Conservation (phyloP, 2,329 filamentous ascomycete species). For the Harringtonia lauricola region DNA sequence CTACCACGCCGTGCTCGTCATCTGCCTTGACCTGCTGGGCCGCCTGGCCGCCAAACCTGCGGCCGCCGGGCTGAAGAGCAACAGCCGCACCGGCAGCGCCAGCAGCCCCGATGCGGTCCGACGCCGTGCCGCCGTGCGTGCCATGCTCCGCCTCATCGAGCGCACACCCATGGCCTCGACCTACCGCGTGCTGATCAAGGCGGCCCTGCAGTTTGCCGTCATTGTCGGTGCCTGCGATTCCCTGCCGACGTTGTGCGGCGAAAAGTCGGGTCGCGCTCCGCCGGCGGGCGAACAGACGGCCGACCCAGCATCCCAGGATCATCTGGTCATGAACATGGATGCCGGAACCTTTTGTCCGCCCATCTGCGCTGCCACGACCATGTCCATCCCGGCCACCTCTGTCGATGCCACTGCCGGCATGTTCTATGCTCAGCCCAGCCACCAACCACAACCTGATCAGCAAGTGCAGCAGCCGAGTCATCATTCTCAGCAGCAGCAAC, state of each 20-base stretch:
- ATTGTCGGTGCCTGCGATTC: conserved; percentile 9
- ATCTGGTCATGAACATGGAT: too few relatives aligned
- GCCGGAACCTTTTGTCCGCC: too few relatives aligned
- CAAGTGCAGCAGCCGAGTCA: background rate
- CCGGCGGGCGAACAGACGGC: too few relatives aligned
- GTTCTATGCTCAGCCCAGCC: background rate
- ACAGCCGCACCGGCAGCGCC: too few relatives aligned
- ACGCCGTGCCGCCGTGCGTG: conserved; percentile 5
- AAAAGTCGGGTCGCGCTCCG: too few relatives aligned
- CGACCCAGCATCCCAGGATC: too few relatives aligned
- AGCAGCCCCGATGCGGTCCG: too few relatives aligned
- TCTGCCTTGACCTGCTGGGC: conserved; percentile 10
- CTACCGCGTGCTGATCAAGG: conserved; percentile 7
- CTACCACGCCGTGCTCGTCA: conserved; percentile 13
- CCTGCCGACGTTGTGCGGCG: too few relatives aligned
- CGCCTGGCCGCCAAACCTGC: background rate
- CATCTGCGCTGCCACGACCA: too few relatives aligned
- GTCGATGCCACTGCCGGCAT: too few relatives aligned
- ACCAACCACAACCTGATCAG: background rate
- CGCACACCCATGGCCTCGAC: conserved; percentile 5
- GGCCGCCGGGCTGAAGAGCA: too few relatives aligned
- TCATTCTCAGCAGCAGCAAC: background rate
- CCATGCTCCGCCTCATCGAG: conserved; percentile 4
- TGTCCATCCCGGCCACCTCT: too few relatives aligned
- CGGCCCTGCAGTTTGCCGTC: conserved; percentile 8